A percentile compares a stretch with the other conserved stretches of the same genome.
Evolutionary conservation across 352 stramenopile genomes (phyloP).

Genomic region (Phytophthora kernoviae): DNA sequence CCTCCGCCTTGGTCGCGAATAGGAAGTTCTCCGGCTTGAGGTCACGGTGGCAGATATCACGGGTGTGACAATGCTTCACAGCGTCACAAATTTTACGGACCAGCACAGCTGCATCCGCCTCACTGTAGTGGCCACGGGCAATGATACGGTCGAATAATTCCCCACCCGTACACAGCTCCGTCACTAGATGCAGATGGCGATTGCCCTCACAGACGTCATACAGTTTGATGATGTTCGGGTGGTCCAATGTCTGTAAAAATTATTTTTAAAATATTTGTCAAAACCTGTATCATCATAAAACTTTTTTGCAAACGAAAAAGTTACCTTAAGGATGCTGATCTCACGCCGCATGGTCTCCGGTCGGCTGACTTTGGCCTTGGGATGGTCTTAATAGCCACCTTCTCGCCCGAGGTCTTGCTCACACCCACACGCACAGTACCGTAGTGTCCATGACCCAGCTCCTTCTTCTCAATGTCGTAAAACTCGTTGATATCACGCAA

Average conservation of each 20-base stretch:
- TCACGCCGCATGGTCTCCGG: conserved; percentile 95
- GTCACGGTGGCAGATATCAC: conserved; percentile 97
- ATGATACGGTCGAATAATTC: conserved; percentile 96
- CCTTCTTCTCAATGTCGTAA: conserved; percentile 90
- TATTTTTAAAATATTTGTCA: conserved; percentile 6
- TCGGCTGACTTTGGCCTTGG: conserved; percentile 94
- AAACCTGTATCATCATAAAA: not conserved
- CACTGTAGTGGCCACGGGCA: conserved; percentile 94
- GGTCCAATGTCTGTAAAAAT: conserved; percentile 75
- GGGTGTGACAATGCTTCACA: conserved; percentile 97
- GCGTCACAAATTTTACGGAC: conserved; percentile 97
- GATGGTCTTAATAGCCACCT: conserved; percentile 99
- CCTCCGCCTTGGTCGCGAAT: conserved; percentile 90
- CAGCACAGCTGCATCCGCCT: conserved; percentile 94
- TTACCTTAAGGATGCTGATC: conserved; percentile 89
- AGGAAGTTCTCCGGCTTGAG: conserved; percentile 98
- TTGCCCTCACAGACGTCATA: conserved; percentile 97
- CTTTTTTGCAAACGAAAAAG: conserved; percentile 4
- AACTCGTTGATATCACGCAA: conserved; percentile 84
- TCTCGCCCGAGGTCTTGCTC: conserved; percentile 92
- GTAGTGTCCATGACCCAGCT: conserved; percentile 94
- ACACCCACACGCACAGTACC: conserved; percentile 96
- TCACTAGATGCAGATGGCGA: conserved; percentile 97
- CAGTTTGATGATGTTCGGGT: conserved; percentile 99
- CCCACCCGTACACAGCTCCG: conserved; percentile 97